Percentiles rank a stretch among this genome's conserved stretches.
These are phyloP conservation scores for Phytophthora litchii DNA, from an alignment of 352 stramenopile genomes.

Conservation along the genomic window DNA sequence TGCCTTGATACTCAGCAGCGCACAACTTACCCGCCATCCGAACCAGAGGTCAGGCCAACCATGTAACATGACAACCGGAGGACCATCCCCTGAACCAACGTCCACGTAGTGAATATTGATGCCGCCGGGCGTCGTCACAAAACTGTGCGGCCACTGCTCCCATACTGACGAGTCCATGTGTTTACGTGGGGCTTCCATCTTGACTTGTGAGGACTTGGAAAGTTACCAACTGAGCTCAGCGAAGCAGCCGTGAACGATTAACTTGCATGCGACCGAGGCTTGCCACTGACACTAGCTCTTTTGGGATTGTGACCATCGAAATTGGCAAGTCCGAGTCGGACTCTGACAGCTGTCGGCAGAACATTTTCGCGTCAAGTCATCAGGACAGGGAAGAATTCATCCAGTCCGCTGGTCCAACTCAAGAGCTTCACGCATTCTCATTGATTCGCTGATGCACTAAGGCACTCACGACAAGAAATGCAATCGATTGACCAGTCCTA, in stretches of 20 bases:
- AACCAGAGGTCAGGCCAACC: constrained; percentile 73
- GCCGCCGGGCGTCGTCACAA: constrained; percentile 35
- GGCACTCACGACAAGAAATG: constrained; percentile 20
- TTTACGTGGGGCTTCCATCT: constrained; percentile 19
- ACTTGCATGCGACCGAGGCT: constrained; percentile 1
- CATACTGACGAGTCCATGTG: constrained; percentile 30
- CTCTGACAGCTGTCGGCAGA: constrained; percentile 7
- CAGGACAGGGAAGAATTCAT: constrained; percentile 10
- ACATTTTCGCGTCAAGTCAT: constrained; percentile 31
- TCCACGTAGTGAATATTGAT: constrained; percentile 62
- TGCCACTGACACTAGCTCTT: neutral
- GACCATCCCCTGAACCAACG: constrained; percentile 44
- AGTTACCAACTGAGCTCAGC: constrained; percentile 21
- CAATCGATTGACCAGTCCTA: constrained; percentile 33
- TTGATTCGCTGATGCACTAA: constrained; percentile 33
- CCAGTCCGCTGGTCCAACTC: neutral
- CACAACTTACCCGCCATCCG: constrained; percentile 49
- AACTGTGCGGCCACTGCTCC: constrained; percentile 44
- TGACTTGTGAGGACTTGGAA: constrained; percentile 24
- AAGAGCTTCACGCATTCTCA: constrained; percentile 11
- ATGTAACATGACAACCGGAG: constrained; percentile 62
- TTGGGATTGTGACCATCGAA: constrained; percentile 21
- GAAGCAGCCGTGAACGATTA: constrained; percentile 18
- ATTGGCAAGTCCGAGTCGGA: neutral
- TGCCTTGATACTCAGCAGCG: neutral